Percentiles rank a stretch among this genome's conserved stretches.
These are phyloP conservation scores for Stramenopiles sp. DNA, from an alignment of 352 stramenopile species.

Conservation along the genomic window DNA sequence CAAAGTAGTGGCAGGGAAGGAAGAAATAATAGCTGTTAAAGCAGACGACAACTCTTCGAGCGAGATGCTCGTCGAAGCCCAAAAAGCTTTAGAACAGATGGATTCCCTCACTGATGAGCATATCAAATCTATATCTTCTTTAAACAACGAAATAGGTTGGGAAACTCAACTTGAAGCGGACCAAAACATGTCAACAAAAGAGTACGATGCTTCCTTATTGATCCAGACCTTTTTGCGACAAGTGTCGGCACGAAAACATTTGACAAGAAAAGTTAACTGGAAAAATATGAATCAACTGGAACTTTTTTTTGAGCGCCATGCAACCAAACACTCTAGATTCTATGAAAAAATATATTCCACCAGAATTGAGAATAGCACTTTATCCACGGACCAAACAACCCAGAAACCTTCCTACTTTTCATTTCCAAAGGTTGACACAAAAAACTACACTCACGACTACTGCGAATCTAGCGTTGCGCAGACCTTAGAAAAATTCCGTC, in stretches of 20 bases:
- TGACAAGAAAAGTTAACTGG: neutral
- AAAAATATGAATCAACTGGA: neutral
- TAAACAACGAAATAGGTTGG: neutral
- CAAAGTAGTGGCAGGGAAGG: no score
- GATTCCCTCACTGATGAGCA: neutral
- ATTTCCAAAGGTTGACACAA: neutral
- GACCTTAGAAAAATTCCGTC: neutral
- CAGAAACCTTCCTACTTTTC: neutral
- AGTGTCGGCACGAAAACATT: neutral
- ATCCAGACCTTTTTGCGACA: neutral
- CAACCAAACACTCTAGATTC: neutral
- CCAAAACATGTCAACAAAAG: neutral
- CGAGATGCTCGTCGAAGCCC: no score
- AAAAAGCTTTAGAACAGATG: neutral
- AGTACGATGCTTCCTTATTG: neutral
- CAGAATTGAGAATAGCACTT: neutral
- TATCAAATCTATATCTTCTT: neutral
- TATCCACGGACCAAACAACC: neutral
- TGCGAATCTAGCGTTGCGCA: neutral
- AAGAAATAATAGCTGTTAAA: no score
- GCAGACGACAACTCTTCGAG: no score
- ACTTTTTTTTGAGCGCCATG: neutral
- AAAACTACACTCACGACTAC: neutral
- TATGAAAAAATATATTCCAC: neutral
- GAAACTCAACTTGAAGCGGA: neutral